Percentiles rank a stretch among this genome's conserved stretches.
These are phyloP conservation scores for Candida alai DNA, from an alignment of 805 yeast genomes.

Conservation along the genomic window DNA sequence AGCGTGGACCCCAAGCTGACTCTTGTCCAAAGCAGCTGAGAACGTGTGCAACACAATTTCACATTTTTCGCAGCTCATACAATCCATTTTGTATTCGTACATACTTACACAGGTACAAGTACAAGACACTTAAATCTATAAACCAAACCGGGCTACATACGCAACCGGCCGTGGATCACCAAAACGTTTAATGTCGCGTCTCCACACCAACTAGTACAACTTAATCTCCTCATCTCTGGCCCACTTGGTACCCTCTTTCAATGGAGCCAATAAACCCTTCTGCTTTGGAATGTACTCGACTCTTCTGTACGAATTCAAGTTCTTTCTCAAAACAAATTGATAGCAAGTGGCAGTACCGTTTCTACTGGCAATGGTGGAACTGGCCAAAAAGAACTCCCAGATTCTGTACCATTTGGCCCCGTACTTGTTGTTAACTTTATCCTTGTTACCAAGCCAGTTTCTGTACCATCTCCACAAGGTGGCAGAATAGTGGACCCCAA, in stretches of 20 bases:
- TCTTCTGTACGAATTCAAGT: slow-evolving; percentile 79
- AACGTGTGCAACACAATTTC: too few species aligned
- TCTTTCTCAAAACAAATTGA: slow-evolving; percentile 89
- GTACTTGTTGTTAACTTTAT: slow-evolving; percentile 69
- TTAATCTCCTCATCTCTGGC: slow-evolving; percentile 31
- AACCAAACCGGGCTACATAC: too few species aligned
- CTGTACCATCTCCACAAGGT: slow-evolving; percentile 93
- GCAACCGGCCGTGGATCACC: too few species aligned
- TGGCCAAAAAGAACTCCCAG: slow-evolving; percentile 88
- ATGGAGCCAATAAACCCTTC: slow-evolving; percentile 64
- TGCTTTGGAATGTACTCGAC: slow-evolving; percentile 76
- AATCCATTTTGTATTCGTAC: too few species aligned
- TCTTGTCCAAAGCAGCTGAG: too few species aligned
- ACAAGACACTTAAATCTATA: too few species aligned
- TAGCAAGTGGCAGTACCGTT: slow-evolving; percentile 92
- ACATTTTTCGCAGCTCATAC: too few species aligned
- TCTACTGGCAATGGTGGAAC: slow-evolving; percentile 79
- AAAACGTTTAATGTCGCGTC: neutral
- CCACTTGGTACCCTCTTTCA: slow-evolving; percentile 56
- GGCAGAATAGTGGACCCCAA: slow-evolving; percentile 90
- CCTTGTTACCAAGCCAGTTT: slow-evolving; percentile 86
- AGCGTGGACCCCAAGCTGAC: too few species aligned
- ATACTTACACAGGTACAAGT: too few species aligned
- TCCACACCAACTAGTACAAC: slow-evolving; percentile 5
- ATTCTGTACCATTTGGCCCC: slow-evolving; percentile 89